Conservation (phyloP, 2,329 filamentous ascomycete genomes). For the Cladorrhinum sp. region DNA sequence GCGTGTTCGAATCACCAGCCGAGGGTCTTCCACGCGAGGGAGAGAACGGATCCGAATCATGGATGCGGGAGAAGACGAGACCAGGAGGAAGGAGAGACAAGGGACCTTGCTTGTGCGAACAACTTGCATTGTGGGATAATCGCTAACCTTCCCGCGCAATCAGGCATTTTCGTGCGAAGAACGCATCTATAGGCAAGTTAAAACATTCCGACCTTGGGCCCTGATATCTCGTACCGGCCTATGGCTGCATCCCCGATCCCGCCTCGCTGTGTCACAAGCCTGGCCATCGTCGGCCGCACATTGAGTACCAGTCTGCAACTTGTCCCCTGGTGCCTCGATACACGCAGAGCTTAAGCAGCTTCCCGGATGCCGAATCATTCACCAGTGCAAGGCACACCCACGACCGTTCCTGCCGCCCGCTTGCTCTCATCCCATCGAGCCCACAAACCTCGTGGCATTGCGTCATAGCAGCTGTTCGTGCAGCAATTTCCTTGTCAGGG, state of each 20-base stretch:
- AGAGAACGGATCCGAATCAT: background rate
- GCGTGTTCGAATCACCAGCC: background rate
- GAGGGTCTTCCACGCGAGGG: too few relatives aligned
- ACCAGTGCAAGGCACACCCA: background rate
- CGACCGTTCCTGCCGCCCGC: background rate
- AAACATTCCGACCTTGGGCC: background rate
- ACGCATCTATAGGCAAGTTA: conserved; percentile 7
- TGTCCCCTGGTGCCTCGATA: background rate
- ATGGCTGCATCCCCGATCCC: conserved; percentile 5
- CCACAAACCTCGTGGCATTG: background rate
- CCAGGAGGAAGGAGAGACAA: background rate
- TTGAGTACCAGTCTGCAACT: background rate
- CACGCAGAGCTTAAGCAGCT: background rate
- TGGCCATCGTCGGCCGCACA: background rate
- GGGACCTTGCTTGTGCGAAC: background rate
- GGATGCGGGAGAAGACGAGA: background rate
- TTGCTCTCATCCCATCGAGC: background rate
- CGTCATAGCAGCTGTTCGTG: conserved; percentile 1
- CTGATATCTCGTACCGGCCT: background rate
- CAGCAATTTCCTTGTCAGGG: background rate
- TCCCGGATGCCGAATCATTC: background rate
- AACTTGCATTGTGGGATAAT: background rate
- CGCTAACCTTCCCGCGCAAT: conserved; percentile 1
- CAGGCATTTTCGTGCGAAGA: background rate
- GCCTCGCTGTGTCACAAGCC: conserved; percentile 5